Evolutionary conservation across 2,329 filamentous ascomycete species (phyloP).

Genomic region (Penicillium thymicola): DNA sequence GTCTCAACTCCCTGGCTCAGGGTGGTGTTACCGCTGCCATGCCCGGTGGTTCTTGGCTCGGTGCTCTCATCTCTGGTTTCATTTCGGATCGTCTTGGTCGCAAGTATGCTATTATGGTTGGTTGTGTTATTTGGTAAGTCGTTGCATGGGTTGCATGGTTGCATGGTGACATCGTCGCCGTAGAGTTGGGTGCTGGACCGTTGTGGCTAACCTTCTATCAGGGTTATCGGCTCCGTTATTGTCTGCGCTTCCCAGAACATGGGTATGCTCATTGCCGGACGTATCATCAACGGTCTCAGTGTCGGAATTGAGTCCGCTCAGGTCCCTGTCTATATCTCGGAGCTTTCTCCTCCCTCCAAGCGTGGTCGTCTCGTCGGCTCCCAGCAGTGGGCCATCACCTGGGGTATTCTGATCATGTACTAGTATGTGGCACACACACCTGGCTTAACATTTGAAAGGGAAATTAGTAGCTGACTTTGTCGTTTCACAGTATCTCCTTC

Average conservation of each 20-base stretch:
- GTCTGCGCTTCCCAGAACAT: constrained; percentile 61
- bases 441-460: constrained; percentile 39
- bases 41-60: constrained; percentile 69
- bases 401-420: constrained; percentile 69
- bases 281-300: constrained; percentile 67
- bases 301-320: constrained; percentile 71
- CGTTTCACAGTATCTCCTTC: constrained; percentile 41
- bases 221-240: constrained; percentile 53
- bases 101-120: constrained; percentile 51
- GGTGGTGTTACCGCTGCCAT: constrained; percentile 70
- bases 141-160: not conserved
- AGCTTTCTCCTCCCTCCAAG: constrained; percentile 57
- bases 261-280: constrained; percentile 66
- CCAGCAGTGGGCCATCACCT: constrained; percentile 75
- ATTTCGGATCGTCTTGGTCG: constrained; percentile 56
- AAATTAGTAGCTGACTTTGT: not conserved
- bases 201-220: constrained; percentile 41
- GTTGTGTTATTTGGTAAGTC: constrained; percentile 47
- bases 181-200: not conserved
- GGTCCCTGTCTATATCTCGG: constrained; percentile 69
- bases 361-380: constrained; percentile 64
- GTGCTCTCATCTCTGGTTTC: constrained; percentile 54
- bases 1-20: constrained; percentile 52
- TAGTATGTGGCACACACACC: constrained; percentile 56
- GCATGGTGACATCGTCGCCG: not conserved